Evolutionary conservation across 768 basidiomycete genomes (phyloP).

Genomic region (Podaxis sp.): DNA sequence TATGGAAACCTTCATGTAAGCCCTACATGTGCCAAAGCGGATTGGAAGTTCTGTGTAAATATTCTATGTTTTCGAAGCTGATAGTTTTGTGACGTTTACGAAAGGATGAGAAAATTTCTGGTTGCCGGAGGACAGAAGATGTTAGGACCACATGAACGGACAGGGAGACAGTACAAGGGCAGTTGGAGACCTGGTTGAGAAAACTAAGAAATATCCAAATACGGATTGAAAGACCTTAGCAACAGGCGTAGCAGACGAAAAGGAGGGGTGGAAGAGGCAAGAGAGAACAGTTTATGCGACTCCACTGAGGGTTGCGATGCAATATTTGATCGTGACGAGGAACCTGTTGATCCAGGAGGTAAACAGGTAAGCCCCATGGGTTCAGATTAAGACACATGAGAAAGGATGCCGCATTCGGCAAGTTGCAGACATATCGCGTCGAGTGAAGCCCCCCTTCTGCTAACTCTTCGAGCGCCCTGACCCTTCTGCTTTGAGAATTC

Average conservation of each 20-base stretch:
- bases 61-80: not conserved
- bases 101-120: not conserved
- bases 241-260: not conserved
- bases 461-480: too few species aligned
- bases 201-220: not conserved
- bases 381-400: too few species aligned
- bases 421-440: too few species aligned
- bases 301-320: not conserved
- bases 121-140: not conserved
- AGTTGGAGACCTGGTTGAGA: not conserved
- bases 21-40: not conserved
- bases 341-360: too few species aligned
- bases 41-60: not conserved
- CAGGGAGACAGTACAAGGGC: not conserved
- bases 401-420: too few species aligned
- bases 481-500: too few species aligned
- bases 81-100: not conserved
- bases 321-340: too few species aligned
- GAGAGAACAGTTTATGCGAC: not conserved
- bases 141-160: not conserved
- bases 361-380: too few species aligned
- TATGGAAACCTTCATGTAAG: too few species aligned
- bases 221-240: not conserved
- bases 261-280: not conserved
- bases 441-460: too few species aligned